phyloP scores from a whole-genome alignment of 331 rosid genomes.

The Rhamnella rubrinervis region DNA sequence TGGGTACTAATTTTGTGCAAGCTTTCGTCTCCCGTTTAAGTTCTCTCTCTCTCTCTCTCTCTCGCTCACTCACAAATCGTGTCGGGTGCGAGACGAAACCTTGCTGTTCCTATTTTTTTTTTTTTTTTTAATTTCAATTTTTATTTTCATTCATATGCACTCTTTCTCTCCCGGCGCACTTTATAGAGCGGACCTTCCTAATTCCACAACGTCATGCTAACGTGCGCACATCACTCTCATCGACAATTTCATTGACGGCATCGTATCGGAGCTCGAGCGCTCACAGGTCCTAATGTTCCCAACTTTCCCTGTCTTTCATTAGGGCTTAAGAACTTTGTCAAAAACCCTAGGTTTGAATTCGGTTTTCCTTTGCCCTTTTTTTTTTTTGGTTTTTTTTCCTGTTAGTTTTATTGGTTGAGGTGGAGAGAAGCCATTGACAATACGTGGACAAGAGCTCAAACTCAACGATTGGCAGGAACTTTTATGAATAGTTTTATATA shows the following conservation, averaged over 20 bases:
- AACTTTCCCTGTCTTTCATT: background rate
- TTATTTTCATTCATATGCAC: slow-evolving; percentile 3
- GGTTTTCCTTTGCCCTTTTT: slow-evolving; percentile 5
- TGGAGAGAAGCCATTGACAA: slow-evolving; percentile 18
- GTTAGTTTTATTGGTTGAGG: slow-evolving; percentile 21
- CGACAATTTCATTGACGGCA: slow-evolving; percentile 24
- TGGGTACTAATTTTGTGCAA: background rate
- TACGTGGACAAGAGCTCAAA: slow-evolving; percentile 10
- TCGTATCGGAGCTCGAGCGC: slow-evolving; percentile 22
- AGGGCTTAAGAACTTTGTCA: slow-evolving; percentile 27
- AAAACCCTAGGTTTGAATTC: slow-evolving; percentile 38
- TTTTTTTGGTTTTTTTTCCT: slow-evolving; percentile 7
- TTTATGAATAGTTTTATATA: background rate
- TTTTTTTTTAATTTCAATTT: background rate
- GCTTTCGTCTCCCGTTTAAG: background rate
- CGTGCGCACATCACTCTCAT: slow-evolving; percentile 53
- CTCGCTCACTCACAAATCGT: background rate
- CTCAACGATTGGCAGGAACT: slow-evolving; percentile 13
- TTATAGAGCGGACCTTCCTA: slow-evolving; percentile 34
- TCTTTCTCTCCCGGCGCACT: slow-evolving; percentile 44
- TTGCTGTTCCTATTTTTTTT: too few relatives aligned
- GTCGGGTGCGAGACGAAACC: background rate
- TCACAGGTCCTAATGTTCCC: slow-evolving; percentile 30
- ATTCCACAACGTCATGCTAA: slow-evolving; percentile 36
- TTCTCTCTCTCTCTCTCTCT: background rate